Conservation (phyloP, 768 basidiomycete genomes). For the Dacryopinax spathularia region DNA sequence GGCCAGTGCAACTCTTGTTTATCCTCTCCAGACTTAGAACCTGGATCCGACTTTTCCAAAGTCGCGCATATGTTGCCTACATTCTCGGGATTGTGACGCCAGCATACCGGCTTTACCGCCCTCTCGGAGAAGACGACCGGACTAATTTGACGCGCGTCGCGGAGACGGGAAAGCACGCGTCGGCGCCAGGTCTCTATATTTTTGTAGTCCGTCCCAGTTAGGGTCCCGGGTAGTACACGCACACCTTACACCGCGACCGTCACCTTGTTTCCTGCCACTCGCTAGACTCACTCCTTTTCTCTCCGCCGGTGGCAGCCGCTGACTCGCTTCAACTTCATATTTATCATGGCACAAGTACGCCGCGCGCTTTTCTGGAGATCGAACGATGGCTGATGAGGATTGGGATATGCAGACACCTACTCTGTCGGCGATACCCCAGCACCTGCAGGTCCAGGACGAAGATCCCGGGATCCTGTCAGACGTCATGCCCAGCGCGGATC, state of each 20-base stretch:
- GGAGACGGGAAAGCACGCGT: neutral
- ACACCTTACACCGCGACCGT: neutral
- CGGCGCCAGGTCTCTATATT: neutral
- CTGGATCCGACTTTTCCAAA: neutral
- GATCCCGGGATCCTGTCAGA: neutral
- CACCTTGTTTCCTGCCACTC: neutral
- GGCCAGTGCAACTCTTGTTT: neutral
- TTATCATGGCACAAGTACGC: neutral
- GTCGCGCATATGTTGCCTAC: neutral
- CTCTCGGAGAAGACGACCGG: neutral
- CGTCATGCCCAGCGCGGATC: neutral
- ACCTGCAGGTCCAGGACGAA: neutral
- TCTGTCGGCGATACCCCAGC: neutral
- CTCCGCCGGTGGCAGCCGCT: neutral
- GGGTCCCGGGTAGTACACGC: neutral
- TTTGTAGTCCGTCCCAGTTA: neutral
- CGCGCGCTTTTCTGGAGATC: neutral
- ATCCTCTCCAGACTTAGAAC: neutral
- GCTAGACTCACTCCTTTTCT: neutral
- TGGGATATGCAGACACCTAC: neutral
- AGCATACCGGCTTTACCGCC: neutral
- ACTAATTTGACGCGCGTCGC: neutral
- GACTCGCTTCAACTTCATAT: conserved; percentile 1
- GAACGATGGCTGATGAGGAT: neutral
- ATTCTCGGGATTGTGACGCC: neutral